A percentile compares a stretch with the other conserved stretches of the same genome.
These are phyloP conservation scores for Castanospermum australe DNA, from an alignment of 306 rosid genomes.

Conservation along the genomic window DNA sequence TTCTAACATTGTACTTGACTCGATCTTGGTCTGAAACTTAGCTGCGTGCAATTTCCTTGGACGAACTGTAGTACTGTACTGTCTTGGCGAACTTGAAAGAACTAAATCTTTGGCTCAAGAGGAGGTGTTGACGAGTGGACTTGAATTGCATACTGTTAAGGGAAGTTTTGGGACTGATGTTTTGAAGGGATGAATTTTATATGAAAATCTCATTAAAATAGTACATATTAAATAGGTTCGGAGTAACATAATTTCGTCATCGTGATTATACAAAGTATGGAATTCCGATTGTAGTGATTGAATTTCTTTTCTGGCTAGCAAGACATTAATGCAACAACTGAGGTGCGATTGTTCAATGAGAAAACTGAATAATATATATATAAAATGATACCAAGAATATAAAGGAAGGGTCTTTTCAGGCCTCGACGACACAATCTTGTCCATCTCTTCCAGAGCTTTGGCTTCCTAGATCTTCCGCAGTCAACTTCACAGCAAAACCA, in stretches of 20 bases:
- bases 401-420: too few relatives aligned
- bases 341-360: too few relatives aligned
- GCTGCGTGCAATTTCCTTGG: not conserved
- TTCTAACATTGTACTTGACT: too few relatives aligned
- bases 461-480: slow-evolving; percentile 32
- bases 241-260: not conserved
- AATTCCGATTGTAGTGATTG: not conserved
- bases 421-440: slow-evolving; percentile 36
- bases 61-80: not conserved
- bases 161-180: not conserved
- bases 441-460: slow-evolving; percentile 25
- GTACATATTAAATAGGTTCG: not conserved
- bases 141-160: not conserved
- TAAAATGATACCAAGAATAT: too few relatives aligned
- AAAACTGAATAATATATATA: too few relatives aligned
- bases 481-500: slow-evolving; percentile 43
- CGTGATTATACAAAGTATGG: not conserved
- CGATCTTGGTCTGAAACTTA: too few relatives aligned
- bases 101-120: not conserved
- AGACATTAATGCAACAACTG: too few relatives aligned
- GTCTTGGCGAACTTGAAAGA: not conserved
- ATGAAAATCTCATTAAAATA: too few relatives aligned
- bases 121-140: not conserved
- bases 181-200: not conserved
- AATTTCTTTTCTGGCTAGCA: too few relatives aligned